Evolutionary conservation across 2,329 filamentous ascomycete species (phyloP).

Genomic region (Chaetomium strumarium): DNA sequence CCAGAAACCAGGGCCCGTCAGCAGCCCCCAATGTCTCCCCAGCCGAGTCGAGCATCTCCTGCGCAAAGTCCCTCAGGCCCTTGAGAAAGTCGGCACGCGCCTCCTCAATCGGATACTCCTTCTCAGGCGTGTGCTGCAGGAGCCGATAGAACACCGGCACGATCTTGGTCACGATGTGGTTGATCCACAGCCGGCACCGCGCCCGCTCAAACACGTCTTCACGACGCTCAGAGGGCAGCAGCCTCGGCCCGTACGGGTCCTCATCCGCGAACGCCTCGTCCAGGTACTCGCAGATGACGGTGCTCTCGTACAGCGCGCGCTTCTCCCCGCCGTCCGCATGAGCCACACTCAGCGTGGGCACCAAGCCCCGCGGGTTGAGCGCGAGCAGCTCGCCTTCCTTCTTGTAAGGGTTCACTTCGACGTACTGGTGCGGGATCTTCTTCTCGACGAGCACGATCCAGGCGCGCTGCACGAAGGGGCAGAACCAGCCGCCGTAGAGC

Average conservation of each 20-base stretch:
- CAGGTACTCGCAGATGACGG: slow-evolving; percentile 68
- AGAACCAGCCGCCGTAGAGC: slow-evolving; percentile 73
- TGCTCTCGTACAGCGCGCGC: slow-evolving; percentile 67
- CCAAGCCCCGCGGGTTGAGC: slow-evolving; percentile 69
- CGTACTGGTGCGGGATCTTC: slow-evolving; percentile 65
- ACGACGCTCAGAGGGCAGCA: slow-evolving; percentile 54
- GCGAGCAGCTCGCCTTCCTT: slow-evolving; percentile 62
- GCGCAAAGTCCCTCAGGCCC: slow-evolving; percentile 54
- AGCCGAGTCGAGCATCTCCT: slow-evolving; percentile 54
- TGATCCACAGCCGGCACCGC: slow-evolving; percentile 64
- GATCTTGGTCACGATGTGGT: slow-evolving; percentile 62
- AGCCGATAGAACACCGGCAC: slow-evolving; percentile 64
- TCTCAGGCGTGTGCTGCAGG: slow-evolving; percentile 48
- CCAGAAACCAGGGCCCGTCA: slow-evolving; percentile 62
- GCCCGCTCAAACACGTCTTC: slow-evolving; percentile 58
- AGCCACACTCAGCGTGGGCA: slow-evolving; percentile 60
- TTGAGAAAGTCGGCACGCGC: slow-evolving; percentile 53
- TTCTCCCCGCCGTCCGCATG: slow-evolving; percentile 34
- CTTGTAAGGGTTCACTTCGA: slow-evolving; percentile 73
- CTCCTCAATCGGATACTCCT: slow-evolving; percentile 44
- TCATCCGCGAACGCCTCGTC: slow-evolving; percentile 60
- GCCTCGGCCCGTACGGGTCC: slow-evolving; percentile 34
- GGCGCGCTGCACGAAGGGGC: slow-evolving; percentile 60
- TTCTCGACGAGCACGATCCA: slow-evolving; percentile 74
- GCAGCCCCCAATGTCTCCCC: slow-evolving; percentile 12